phyloP scores from a whole-genome alignment of 2,329 filamentous ascomycete genomes.

The Leptographium flavum region DNA sequence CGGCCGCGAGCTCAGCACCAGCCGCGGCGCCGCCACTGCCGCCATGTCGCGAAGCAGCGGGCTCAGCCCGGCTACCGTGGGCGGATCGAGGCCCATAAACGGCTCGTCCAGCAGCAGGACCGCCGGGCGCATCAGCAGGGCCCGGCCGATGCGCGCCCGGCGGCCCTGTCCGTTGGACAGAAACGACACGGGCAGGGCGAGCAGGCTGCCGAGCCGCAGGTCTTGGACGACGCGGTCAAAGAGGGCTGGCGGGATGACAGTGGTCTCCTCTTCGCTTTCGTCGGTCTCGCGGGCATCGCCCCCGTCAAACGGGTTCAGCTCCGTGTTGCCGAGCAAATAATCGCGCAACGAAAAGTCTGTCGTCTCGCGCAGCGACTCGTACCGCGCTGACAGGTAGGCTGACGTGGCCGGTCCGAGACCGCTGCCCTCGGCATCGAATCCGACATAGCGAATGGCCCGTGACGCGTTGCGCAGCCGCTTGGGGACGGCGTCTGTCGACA shows the following conservation, averaged over 20 bases:
- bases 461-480: slow-evolving; percentile 41
- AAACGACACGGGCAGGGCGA: slow-evolving; percentile 74
- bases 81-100: slow-evolving; percentile 90
- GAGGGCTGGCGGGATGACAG: slow-evolving; percentile 26
- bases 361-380: slow-evolving; percentile 74
- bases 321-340: slow-evolving; percentile 69
- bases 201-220: slow-evolving; percentile 51
- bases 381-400: slow-evolving; percentile 76
- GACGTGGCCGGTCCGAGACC: slow-evolving; percentile 41
- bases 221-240: slow-evolving; percentile 53
- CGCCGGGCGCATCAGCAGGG: slow-evolving; percentile 64
- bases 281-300: slow-evolving; percentile 7
- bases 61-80: slow-evolving; percentile 59
- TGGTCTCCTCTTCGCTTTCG: slow-evolving; percentile 7
- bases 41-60: slow-evolving; percentile 56
- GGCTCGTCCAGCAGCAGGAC: slow-evolving; percentile 82
- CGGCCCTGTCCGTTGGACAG: slow-evolving; percentile 89
- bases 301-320: slow-evolving; percentile 57
- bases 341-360: slow-evolving; percentile 77
- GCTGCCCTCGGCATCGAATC: slow-evolving; percentile 60
- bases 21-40: slow-evolving; percentile 48
- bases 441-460: slow-evolving; percentile 73
- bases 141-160: slow-evolving; percentile 75
- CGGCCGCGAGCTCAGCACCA: slow-evolving; percentile 66
- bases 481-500: slow-evolving; percentile 48